phyloP scores from a whole-genome alignment of 768 basidiomycete species.

The Tulasnella calospora region DNA sequence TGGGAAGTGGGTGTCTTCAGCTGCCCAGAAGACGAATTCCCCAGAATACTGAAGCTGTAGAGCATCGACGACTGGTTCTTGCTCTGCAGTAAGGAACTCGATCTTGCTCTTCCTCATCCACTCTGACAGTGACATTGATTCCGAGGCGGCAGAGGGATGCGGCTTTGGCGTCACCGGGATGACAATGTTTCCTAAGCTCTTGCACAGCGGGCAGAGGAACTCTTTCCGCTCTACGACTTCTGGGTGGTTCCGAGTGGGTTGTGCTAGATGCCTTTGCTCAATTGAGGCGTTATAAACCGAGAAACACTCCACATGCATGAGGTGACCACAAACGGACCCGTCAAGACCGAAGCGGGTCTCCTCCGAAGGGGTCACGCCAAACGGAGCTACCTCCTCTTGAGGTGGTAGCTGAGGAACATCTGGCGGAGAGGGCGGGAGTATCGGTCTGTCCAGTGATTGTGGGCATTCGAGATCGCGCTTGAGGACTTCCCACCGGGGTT shows the following conservation, averaged over 20 bases:
- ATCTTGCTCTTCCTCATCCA: constrained; percentile 89
- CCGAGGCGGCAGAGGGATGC: not conserved
- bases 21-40: constrained; percentile 85
- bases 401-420: constrained; percentile 27
- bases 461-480: constrained; percentile 63
- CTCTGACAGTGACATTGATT: constrained; percentile 59
- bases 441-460: constrained; percentile 57
- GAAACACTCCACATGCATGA: constrained; percentile 97
- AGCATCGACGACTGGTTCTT: constrained; percentile 64
- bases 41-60: constrained; percentile 79
- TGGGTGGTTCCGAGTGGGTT: constrained; percentile 88
- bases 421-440: constrained; percentile 9
- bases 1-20: constrained; percentile 71
- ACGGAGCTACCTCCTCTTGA: constrained; percentile 37
- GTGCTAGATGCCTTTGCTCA: constrained; percentile 77
- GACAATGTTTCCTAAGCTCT: constrained; percentile 90
- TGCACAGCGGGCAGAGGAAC: constrained; percentile 95
- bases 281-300: constrained; percentile 83
- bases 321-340: constrained; percentile 85
- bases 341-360: constrained; percentile 81
- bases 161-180: constrained; percentile 58
- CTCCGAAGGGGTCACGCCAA: constrained; percentile 62
- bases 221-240: constrained; percentile 92
- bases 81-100: constrained; percentile 77
- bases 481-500: constrained; percentile 68